Evolutionary conservation across 1,284 basidiomycete genomes (phyloP), one percentile per base, ranked within the genome.

Genomic region (Pterulicium gracile): DNA sequence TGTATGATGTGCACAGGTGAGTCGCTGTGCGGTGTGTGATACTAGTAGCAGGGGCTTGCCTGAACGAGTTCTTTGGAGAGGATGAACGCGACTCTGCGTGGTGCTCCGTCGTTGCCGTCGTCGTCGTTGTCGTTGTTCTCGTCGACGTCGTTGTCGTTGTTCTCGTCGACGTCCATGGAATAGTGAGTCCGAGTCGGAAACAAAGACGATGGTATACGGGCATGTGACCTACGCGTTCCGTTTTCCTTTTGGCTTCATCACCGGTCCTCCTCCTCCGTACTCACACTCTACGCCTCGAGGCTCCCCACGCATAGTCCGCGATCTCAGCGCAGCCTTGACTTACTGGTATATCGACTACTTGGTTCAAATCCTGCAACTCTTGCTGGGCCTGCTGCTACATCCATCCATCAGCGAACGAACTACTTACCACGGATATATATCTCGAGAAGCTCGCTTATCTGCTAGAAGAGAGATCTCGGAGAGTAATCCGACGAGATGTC

Each of bases 1-100:
- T 23, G 23, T 40, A 47, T 23, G 44, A 42, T 36, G 18, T 24
- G 43, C 36, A 23, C 15, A 22, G 35, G 20, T 22, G 15, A 21
- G 17, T n/a, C n/a, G 10, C n/a, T n/a, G n/a, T n/a, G n/a, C n/a
- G n/a, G n/a, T n/a, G n/a, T n/a, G n/a, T n/a, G n/a, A n/a, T n/a
- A n/a, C n/a, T n/a, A n/a, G n/a, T n/a, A n/a, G n/a, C n/a, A n/a
- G n/a, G n/a, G 10, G 27, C 7, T 7, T 32, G n/a, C 27, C 27
- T 32, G 27, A 32, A 32, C 27, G 10, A 32, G n/a, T 10, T 32
- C 27, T n/a, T 32, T 32, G 7, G 27, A 32, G n/a, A 32, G 27
- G 27, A 32, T 7, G 27, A 10, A 32, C 27, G 27, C 27, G 7
- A 32, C 27, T 10, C 27, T n/a, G n/a, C n/a, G n/a, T n/a, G n/a